Evolutionary conservation across 2,329 filamentous ascomycete species (phyloP).

Genomic region (Diplodia seriata): DNA sequence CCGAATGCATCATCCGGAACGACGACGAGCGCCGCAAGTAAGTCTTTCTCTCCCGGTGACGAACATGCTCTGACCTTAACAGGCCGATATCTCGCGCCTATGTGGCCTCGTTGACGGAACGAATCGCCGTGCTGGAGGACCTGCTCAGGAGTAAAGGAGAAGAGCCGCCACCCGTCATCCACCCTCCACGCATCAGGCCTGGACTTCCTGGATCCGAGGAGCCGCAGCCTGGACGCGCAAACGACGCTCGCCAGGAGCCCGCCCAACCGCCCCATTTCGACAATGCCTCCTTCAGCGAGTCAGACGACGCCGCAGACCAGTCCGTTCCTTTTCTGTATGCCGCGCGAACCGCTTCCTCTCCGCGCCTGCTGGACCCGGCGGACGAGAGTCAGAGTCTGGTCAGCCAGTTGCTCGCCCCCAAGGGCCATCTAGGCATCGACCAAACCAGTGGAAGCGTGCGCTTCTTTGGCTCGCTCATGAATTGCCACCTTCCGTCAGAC

Average conservation of each 20-base stretch:
- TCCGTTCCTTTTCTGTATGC: constrained; percentile 10
- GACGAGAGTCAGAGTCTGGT: constrained; percentile 51
- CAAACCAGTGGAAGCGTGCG: constrained; percentile 59
- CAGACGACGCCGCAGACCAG: constrained; percentile 35
- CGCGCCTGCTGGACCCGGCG: constrained; percentile 39
- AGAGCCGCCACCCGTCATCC: constrained; percentile 58
- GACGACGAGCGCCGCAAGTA: constrained; percentile 64
- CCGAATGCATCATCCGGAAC: constrained; percentile 63
- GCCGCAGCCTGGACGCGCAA: constrained; percentile 33
- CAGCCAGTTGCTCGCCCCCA: constrained; percentile 57
- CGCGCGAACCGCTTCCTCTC: constrained; percentile 40
- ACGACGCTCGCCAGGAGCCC: constrained; percentile 31
- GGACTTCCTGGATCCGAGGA: constrained; percentile 44
- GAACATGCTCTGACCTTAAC: constrained; percentile 1
- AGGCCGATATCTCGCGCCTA: constrained; percentile 66
- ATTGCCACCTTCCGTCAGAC: constrained; percentile 60
- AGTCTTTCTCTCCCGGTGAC: constrained; percentile 35
- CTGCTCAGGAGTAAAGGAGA: constrained; percentile 60
- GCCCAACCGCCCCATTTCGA: constrained; percentile 43
- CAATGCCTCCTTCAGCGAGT: constrained; percentile 39
- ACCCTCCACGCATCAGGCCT: constrained; percentile 60
- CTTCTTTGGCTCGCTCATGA: constrained; percentile 63
- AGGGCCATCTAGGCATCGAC: constrained; percentile 60
- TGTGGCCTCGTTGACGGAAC: constrained; percentile 63
- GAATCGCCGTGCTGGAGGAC: constrained; percentile 60